Evolutionary conservation across 768 basidiomycete species (phyloP).

Genomic region (Peribolospora kevripleyi): DNA sequence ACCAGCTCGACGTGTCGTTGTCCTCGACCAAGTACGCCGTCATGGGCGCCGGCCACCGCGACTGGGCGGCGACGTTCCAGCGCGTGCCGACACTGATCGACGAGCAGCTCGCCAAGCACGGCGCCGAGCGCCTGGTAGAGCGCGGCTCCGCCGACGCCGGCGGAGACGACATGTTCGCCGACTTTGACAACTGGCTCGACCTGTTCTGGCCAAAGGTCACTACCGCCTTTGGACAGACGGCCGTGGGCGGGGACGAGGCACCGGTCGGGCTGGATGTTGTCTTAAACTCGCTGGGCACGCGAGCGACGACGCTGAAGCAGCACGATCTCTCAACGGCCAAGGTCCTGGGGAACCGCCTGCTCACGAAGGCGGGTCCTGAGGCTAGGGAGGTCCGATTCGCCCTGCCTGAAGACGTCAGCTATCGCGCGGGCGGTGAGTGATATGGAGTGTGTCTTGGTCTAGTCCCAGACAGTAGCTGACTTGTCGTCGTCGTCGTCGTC

Average conservation of each 20-base stretch:
- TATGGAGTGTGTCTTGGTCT: slow-evolving; percentile 17
- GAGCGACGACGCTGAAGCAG: slow-evolving; percentile 20
- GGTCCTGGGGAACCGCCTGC: too few species aligned
- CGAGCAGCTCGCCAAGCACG: slow-evolving; percentile 18
- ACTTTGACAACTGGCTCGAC: slow-evolving; percentile 26
- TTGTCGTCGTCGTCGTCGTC: slow-evolving; percentile 19
- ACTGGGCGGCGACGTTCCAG: slow-evolving; percentile 29
- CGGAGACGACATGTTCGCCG: slow-evolving; percentile 24
- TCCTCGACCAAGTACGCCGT: slow-evolving; percentile 20
- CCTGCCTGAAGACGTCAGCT: too few species aligned
- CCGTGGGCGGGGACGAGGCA: slow-evolving; percentile 5
- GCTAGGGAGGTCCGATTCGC: too few species aligned
- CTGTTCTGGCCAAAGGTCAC: slow-evolving; percentile 19
- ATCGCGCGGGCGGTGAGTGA: background rate
- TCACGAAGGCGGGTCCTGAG: too few species aligned
- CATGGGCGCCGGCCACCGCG: slow-evolving; percentile 30
- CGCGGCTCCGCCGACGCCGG: slow-evolving; percentile 26
- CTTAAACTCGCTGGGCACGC: slow-evolving; percentile 13
- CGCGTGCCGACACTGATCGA: slow-evolving; percentile 26
- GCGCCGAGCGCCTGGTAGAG: slow-evolving; percentile 21
- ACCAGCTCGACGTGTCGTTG: too few species aligned
- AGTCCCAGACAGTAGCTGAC: background rate
- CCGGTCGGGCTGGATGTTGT: slow-evolving; percentile 19
- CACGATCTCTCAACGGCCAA: too few species aligned
- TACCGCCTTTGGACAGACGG: slow-evolving; percentile 18